phyloP scores from a whole-genome alignment of 331 rosid genomes.

The Stylosanthes scabra region DNA sequence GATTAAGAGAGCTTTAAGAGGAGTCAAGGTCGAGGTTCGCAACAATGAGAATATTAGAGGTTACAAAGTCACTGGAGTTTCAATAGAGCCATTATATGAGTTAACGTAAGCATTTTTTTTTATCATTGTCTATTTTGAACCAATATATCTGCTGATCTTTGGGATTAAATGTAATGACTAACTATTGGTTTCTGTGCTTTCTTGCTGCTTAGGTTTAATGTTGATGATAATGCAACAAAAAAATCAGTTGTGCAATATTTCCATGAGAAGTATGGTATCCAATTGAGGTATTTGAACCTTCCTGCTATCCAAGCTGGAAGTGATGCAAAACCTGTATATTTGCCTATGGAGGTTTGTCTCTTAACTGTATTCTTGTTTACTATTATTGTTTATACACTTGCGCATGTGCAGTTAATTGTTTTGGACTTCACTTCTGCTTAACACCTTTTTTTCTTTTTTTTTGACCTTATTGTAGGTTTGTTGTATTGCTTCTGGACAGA shows the following conservation, averaged over 20 bases:
- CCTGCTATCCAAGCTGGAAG: conserved; percentile 86
- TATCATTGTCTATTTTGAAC: background rate
- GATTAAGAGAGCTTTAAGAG: conserved; percentile 60
- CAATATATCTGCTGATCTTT: no score
- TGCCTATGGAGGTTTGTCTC: conserved; percentile 80
- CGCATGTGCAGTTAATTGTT: background rate
- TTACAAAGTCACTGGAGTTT: no score
- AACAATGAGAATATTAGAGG: conserved; percentile 23
- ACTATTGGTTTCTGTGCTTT: background rate
- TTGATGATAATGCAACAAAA: conserved; percentile 42
- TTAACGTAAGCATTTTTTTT: conserved; percentile 52
- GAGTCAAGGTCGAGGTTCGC: conserved; percentile 48
- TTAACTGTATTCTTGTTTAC: background rate
- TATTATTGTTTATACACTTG: background rate
- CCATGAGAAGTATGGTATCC: conserved; percentile 48
- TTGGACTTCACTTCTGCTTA: background rate
- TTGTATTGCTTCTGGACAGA: conserved; percentile 61
- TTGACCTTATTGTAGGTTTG: conserved; percentile 50
- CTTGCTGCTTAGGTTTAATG: conserved; percentile 56
- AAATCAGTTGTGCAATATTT: conserved; percentile 56
- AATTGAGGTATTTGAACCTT: conserved; percentile 24
- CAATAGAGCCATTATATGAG: conserved; percentile 48
- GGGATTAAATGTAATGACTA: no score
- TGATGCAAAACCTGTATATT: conserved; percentile 56
- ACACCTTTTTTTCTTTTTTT: background rate